Base-by-base conservation (phyloP, 768 basidiomycete genomes). In the Sarcodon aspratus region DNA sequence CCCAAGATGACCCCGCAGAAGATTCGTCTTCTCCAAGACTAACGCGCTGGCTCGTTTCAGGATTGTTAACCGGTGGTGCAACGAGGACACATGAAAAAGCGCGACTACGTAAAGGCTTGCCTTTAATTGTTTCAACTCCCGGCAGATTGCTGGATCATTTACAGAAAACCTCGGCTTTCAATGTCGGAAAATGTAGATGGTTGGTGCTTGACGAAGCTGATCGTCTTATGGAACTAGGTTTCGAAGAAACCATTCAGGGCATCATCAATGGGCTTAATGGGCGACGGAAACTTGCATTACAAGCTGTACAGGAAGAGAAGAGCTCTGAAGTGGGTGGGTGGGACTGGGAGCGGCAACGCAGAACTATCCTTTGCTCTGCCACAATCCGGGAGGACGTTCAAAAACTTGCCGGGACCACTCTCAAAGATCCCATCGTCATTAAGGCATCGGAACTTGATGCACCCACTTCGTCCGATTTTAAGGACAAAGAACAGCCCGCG, bases 151-250 rank as follows among this genome's bases (percentile, higher is more conserved):
- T 99, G 49, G 96, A 98, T 62, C 96, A 99, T 60, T 74, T 99
- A 36, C 93, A 98, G 63, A 94, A 95, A 58, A 98, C 96, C 0
- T 78, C 87, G 0, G 84, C 90, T 0, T 91, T 99, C 66, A 83
- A 93, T 51, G 78, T 94, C 48, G 92, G 85, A 47, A 95, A 94
- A 67, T 90, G 89, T 62, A 79, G 89, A 44, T 99, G 95, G 92
- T 73, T 99, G 32, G 82, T 99, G 8, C 78, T 98, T 21, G 96
- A 99, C 61, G 96, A 99, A 69, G 94, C 95, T 6, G 96, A 99
- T 66, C 75, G 93, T 37, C 69, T 99, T 46, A 98, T 98, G 94
- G 94, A 98, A 54, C 79, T 98, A 38, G 96, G 96, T 0, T 99
- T 99, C 54, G 94, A 96, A 63, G 93, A 98, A 60, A 90, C 92